Evolutionary conservation across 2,329 filamentous ascomycete genomes (phyloP), one percentile per base, ranked within the genome.

Genomic region (Paecilomyces sp.): DNA sequence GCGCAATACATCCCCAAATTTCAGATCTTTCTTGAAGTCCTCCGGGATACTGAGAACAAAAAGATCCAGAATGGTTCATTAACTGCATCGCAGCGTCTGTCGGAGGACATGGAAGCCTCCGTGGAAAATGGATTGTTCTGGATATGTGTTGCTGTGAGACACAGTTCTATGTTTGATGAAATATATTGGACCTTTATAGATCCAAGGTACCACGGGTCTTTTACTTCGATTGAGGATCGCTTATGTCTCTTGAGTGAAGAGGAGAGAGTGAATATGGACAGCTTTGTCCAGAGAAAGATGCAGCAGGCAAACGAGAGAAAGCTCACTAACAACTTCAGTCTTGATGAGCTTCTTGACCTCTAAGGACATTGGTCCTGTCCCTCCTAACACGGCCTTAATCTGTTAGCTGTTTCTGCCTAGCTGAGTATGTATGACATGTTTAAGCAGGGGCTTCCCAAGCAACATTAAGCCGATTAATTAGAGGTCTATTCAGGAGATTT

Each of bases 131-230:
- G 68, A 6, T 47, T 64, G 13, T 70, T 72, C 58, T 73, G 68
- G 68, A 58, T 70, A 55, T 67, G 62, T 47, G 63, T 69, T 61
- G 67, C 69, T 57, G 62, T 61, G 54, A 62, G 65, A 18, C 63
- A 68, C 36, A 65, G 63, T 58, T 66, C 64, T 58, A 61, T 66
- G 60, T 70, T 71, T 60, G 69, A 72, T 64, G 66, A 68, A 34
- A 68, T 70, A 52, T 71, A 70, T 57, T 71, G 67, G 68, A 56
- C 60, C 30, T 67, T 68, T 28, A 65, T 72, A 54, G 66, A 72
- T 62, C 57, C 51, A 54, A 64, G 55, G 56, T 66, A 67, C 56
- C 67, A 65, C 59, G 68, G 68, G 31, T 57, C 58, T n/a, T 68
- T 68, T 51, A 65, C 63, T 18, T 64, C 64, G 8, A 61, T 67